These are phyloP conservation scores for Uromyces viciae-fabae DNA, from an alignment of 1,284 basidiomycete species.

Conservation along the genomic window DNA sequence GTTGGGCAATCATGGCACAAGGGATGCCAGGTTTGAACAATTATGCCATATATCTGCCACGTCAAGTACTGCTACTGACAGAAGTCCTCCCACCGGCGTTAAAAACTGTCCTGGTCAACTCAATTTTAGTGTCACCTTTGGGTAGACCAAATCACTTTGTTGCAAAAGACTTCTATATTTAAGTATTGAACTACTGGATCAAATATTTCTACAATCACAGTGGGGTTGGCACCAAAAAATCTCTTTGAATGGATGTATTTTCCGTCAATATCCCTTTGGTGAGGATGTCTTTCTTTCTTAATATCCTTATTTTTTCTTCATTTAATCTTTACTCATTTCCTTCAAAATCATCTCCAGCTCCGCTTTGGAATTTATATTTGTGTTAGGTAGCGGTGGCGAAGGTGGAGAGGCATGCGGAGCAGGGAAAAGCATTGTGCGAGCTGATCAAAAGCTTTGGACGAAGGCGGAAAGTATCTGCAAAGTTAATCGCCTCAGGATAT, in stretches of 20 bases:
- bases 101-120: not conserved
- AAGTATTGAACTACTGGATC: not conserved
- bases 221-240: not conserved
- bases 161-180: not conserved
- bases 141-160: not conserved
- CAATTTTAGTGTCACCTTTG: not conserved
- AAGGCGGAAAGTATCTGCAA: too few relatives aligned
- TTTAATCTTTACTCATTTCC: too few relatives aligned
- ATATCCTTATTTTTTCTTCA: too few relatives aligned
- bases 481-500: too few relatives aligned
- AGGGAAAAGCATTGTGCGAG: too few relatives aligned
- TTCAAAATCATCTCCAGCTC: too few relatives aligned
- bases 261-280: not conserved
- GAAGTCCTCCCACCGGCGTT: not conserved
- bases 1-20: not conserved
- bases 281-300: not conserved
- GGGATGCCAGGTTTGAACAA: not conserved
- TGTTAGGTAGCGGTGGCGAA: too few relatives aligned
- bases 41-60: not conserved
- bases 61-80: not conserved
- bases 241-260: not conserved
- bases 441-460: too few relatives aligned
- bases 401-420: too few relatives aligned
- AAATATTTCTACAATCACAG: conserved; percentile 6
- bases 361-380: too few relatives aligned